Evolutionary conservation across 345 rosid genomes (phyloP), one percentile per base, ranked within the genome.

Genomic region (Geranium brycei): DNA sequence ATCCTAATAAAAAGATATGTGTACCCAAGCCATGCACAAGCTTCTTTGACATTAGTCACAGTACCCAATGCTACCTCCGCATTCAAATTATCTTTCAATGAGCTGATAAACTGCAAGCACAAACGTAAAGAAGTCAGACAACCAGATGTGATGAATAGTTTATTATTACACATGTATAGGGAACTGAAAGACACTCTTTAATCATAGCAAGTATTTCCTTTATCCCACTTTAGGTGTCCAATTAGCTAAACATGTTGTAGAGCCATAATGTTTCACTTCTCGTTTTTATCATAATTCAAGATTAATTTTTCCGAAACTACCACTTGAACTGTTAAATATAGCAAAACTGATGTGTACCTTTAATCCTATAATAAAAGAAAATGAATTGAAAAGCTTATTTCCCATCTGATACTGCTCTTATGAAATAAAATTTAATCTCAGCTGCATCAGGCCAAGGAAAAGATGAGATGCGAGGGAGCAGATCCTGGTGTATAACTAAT

Each of bases 51-150:
- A 79, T 92, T 92, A 51, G 98, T 89, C 66, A 92, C 96, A 51
- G 98, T 92, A 70, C 98, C 98, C 86, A 92, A 78, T 28, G 85
- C 98, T 67, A 92, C 98, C 81, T 92, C 98, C 3, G 98, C 98
- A 64, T 92, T 92, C 68, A 92, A 74, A 71, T 92, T 92, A 68
- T 92, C 96, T 75, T 89, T 92, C 79, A 89, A 73, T 61, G 98
- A 92, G 70, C 88, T 82, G 69, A 92, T 86, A 81, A 92, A 92
- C 98, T 92, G 89, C 65, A 75, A 57, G 63, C n/a, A 62, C 41
- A 56, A 64, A 53, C 35, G 51, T 51, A 19, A 51, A 30, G 8
- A 65, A 17, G 17, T 19, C 57, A 61, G 23, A 71, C 51, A 63
- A 51, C 31, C 17, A 16, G 58, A 19, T 8, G 41, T 65, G 51